Conservation (phyloP, 805 yeast genomes). For the Ogataea kodamae region DNA sequence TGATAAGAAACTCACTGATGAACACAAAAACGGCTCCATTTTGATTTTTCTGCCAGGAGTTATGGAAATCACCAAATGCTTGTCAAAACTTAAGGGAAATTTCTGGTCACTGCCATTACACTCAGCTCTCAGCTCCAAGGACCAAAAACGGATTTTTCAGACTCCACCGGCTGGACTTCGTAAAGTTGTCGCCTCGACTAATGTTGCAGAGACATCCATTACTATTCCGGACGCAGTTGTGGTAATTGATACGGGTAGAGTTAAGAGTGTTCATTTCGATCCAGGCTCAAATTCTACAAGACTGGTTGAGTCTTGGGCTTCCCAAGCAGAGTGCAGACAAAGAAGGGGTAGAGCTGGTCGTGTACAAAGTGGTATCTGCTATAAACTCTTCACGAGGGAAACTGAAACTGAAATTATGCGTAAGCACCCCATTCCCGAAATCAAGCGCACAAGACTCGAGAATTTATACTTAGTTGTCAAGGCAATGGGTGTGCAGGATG, state of each 20-base stretch:
- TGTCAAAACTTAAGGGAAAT: slow-evolving; percentile 34
- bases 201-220: slow-evolving; percentile 95
- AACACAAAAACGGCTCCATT: slow-evolving; percentile 62
- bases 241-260: slow-evolving; percentile 84
- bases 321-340: slow-evolving; percentile 84
- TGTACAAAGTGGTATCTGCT: slow-evolving; percentile 78
- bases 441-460: slow-evolving; percentile 77
- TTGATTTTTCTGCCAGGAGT: slow-evolving; percentile 88
- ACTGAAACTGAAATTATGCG: slow-evolving; percentile 57
- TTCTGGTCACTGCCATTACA: slow-evolving; percentile 71
- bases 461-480: slow-evolving; percentile 80
- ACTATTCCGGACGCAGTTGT: slow-evolving; percentile 94
- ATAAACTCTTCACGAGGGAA: slow-evolving; percentile 67
- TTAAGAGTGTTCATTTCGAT: slow-evolving; percentile 74
- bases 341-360: slow-evolving; percentile 99
- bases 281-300: slow-evolving; percentile 62
- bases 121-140: slow-evolving; percentile 79
- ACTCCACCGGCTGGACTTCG: slow-evolving; percentile 51
- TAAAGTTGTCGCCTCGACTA: slow-evolving; percentile 85
- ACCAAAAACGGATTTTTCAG: slow-evolving; percentile 74
- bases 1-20: slow-evolving; percentile 43
- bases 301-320: slow-evolving; percentile 79
- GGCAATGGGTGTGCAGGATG: slow-evolving; percentile 80
- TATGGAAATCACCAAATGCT: slow-evolving; percentile 72
- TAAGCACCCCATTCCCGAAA: slow-evolving; percentile 82